phyloP scores from a whole-genome alignment of 345 rosid genomes.

The Corchorus olitorius region DNA sequence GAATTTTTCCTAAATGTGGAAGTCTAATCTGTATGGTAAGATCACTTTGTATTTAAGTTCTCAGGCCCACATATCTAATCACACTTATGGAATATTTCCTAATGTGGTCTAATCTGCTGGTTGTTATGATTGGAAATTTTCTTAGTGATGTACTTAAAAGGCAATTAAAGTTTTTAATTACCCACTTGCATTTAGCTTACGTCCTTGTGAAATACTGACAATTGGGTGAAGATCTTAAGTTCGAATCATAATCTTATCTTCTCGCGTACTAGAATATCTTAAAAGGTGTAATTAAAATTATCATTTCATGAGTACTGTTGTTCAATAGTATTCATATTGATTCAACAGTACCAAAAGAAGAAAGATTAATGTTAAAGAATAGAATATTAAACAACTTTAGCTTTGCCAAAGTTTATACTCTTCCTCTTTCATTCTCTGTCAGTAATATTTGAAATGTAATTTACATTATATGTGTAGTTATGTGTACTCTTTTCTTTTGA shows the following conservation, averaged over 20 bases:
- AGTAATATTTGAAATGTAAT: background rate
- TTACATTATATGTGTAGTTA: background rate
- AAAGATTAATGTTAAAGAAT: background rate
- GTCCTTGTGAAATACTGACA: background rate
- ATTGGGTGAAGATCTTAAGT: background rate
- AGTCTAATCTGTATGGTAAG: conserved; percentile 44
- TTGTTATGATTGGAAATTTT: conserved; percentile 41
- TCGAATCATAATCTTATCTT: background rate
- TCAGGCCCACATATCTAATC: conserved; percentile 70
- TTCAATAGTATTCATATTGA: background rate
- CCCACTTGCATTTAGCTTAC: background rate
- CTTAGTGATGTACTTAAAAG: conserved; percentile 45
- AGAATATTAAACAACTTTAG: background rate
- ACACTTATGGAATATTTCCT: conserved; percentile 27
- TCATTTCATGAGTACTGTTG: background rate
- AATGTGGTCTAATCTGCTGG: conserved; percentile 37
- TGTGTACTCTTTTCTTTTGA: background rate
- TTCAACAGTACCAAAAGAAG: background rate
- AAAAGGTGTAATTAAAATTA: background rate
- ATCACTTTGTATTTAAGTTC: conserved; percentile 35
- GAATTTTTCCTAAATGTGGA: conserved; percentile 35
- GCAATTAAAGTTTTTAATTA: conserved; percentile 32
- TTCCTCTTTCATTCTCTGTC: background rate
- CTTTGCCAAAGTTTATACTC: background rate
- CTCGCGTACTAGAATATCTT: background rate